Evolutionary conservation across 495 filamentous ascomycete genomes (phyloP).

Genomic region (Aspergillus sparsus): DNA sequence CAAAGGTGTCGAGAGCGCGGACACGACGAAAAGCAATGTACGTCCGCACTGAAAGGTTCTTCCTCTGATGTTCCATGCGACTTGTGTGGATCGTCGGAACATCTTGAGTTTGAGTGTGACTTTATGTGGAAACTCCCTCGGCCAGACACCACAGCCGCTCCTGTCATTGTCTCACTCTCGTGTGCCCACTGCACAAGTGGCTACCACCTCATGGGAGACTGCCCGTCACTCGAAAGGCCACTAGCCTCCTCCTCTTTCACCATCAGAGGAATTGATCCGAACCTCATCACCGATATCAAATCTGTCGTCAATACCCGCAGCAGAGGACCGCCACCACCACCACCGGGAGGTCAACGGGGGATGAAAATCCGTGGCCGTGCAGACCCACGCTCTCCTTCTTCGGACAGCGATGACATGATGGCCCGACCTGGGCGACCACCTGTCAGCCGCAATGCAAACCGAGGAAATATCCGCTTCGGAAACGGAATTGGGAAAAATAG

Average conservation of each 20-base stretch:
- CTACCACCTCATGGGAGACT: conserved; percentile 52
- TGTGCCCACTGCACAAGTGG: conserved; percentile 50
- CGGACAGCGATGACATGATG: conserved; percentile 36
- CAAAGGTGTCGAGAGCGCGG: conserved; percentile 49
- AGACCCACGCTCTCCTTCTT: conserved; percentile 25
- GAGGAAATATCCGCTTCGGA: conserved; percentile 34
- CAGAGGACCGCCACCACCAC: conserved; percentile 1
- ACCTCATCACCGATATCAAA: conserved; percentile 41
- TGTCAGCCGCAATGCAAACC: conserved; percentile 25
- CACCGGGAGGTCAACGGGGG: conserved; percentile 23
- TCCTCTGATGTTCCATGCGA: conserved; percentile 47
- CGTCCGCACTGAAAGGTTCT: conserved; percentile 41
- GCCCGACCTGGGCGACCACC: conserved; percentile 23
- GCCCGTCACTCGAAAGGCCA: conserved; percentile 31
- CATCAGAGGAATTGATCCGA: conserved; percentile 36
- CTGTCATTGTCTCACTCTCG: conserved; percentile 44
- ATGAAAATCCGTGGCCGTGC: conserved; percentile 32
- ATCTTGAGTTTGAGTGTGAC: conserved; percentile 48
- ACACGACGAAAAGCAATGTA: conserved; percentile 41
- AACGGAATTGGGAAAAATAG: conserved; percentile 28
- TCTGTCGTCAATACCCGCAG: conserved; percentile 21
- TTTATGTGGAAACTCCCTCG: conserved; percentile 40
- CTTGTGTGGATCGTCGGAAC: conserved; percentile 42
- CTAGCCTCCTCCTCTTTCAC: conserved; percentile 38
- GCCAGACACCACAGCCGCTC: conserved; percentile 24